Evolutionary conservation across 2,329 filamentous ascomycete species (phyloP), one percentile per base, ranked within the genome.

Genomic region (Sphaceloma murrayae): DNA sequence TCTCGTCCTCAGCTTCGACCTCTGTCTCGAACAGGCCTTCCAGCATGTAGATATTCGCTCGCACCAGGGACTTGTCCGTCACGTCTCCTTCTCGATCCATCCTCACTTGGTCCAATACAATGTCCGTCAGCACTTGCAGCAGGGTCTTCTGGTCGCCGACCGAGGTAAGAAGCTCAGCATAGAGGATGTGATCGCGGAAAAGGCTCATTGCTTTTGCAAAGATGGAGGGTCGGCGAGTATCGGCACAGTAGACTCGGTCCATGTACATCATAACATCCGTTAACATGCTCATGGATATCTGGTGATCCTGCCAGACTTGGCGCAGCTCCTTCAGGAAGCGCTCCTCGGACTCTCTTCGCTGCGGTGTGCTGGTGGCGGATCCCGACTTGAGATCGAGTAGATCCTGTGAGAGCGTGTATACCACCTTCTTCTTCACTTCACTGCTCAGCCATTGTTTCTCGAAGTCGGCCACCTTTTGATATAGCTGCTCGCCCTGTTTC

Each of bases 201-300:
- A 95, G 70, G 2, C 81, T 81, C 70, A 98, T 94, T 2, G 85
- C 80, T 7, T 82, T 77, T 10, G 81, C 76, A 58, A 88, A 95
- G 45, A 95, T 91, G 0, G 83, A 82, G 0, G 85, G 80, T 49
- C 74, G 74, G 4, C 77, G 73, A 48, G 79, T 75, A 50, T 93
- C 86, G 26, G 78, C 70, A 39, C 78, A 82, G 56, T 84, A 87
- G 19, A 88, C 80, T 39, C 87, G 82, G 59, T 98, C 89, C 71
- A 98, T 85, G 58, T 95, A 95, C 86, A 95, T 94, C 39, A 95
- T 72, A 19, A 95, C 85, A 60, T 95, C 88, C 2, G 87, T 86
- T 33, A 85, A 80, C 88, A 95, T 94, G 58, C 85, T 86, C 83
- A 94, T 94, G 33, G 84, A 88, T 46, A 84, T 76, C 58, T 88